Base-by-base conservation (phyloP, 2,329 filamentous ascomycete genomes). In the Phoma herbarum region DNA sequence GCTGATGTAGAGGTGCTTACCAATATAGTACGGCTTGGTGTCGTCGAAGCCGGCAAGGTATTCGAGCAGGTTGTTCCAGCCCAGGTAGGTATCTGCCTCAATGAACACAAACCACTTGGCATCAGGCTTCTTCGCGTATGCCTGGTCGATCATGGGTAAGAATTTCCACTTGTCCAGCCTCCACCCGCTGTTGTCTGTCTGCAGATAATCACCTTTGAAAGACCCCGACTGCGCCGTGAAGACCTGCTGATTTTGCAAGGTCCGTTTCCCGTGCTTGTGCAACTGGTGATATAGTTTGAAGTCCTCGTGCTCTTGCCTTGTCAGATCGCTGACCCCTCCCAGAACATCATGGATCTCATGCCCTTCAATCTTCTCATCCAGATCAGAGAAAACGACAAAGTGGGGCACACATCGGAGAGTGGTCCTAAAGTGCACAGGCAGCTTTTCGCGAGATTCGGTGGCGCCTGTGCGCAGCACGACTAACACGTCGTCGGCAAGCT, bases 391-490 rank as follows among this genome's bases (percentile, higher is more conserved):
- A 57, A 88, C 79, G 33, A 83, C 77, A 57, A 82, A 84, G 71
- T 86, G 73, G 41, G 83, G 82, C 57, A 85, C 79, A 71, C 85
- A 88, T 68, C 79, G 78, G 39, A 88, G 75, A 0, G 84, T 86
- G 0, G 85, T 86, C 56, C 79, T 73, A 64, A 86, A 81, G 71
- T 87, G 85, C 14, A 83, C 77, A 2, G 85, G 85, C 11, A 88
- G 77, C 68, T 86, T 87, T 48, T 84, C 80, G 44, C 79, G 78
- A 18, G 84, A 81, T 71, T 88, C 85, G 16, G 84, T 86, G 16
- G 85, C 84, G 41, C 86, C 86, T 1, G 86, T 88, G 61, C 85
- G 84, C 62, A 88, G 77, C n/a, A 86, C 77, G 5, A 88, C 81
- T 25, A 87, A 79, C 12, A 87, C 73, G 67, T 87, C 83, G 18